Base-by-base conservation (phyloP, 768 basidiomycete species). In the Lactifluus subvellereus region DNA sequence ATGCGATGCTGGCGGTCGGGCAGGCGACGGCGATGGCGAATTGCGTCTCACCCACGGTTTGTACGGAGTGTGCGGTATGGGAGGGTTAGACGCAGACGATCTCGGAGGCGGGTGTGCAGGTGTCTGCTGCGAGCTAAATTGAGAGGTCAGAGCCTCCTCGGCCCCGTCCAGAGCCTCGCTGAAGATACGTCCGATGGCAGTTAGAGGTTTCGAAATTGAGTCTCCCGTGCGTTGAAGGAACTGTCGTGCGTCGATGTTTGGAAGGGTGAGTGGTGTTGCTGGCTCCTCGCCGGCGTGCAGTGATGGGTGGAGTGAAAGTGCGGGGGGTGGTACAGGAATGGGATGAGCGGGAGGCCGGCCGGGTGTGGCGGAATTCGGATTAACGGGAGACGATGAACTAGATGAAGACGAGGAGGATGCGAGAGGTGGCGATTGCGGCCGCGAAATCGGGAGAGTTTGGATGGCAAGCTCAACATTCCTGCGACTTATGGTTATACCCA, bases 151-250 rank as follows among this genome's bases (percentile, higher is more conserved):
- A 1, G 20, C 60, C 66, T 83, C 85, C 65, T 87, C 86, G 0
- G 82, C 83, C 40, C 82, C 81, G 68, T 92, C 89, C 11, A 94
- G 75, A 0, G 91, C 92, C 50, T 90, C 90, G 64, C 83, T 89
- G 72, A 96, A 87, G 64, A 97, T 94, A 56, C 89, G 84, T 18
- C 92, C 83, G 55, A 97, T 88, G 1, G 94, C 91, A 66, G 78
- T 90, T n/a, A 97, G 80, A 3, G 94, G 94, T 72, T 93, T 94
- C 8, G 89, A 93, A 60, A 96, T 88, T 0, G 85, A 89, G 71
- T 94, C 91, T 8, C 94, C 92, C 0, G 94, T 96, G 72, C 89
- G 89, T 74, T 94, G 94, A 49, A 96, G 79, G 35, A 96, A 81
- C 27, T 87, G 81, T 43, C 84, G 84, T 1, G 93, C 94, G 69